Base-by-base conservation (phyloP, 2,329 filamentous ascomycete species). In the Tolypocladium paradoxum region DNA sequence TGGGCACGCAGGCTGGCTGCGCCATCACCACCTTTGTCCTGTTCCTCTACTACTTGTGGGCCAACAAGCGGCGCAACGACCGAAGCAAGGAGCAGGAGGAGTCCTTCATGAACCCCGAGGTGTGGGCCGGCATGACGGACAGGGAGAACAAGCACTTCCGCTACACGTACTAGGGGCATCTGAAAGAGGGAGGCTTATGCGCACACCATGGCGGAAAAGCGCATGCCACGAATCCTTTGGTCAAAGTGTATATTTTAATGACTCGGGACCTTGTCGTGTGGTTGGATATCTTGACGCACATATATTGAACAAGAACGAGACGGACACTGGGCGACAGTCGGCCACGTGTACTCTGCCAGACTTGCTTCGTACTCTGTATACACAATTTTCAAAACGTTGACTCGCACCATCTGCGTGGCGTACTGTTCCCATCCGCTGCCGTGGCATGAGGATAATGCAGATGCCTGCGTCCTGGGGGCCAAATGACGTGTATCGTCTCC, bases 101-200 rank as follows among this genome's bases (percentile, higher is more conserved):
- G 18, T 60, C 61, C 1, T 73, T 67, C 57, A 61, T 73, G 67
- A 63, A 64, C 9, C 70, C 67, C 2, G 70, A 75, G 54, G 67
- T 68, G 5, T 82, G 70, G 74, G 67, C 66, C 37, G 71, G 73
- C 27, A 64, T 78, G 68, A 83, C 79, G 7, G 81, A 83, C 55
- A 73, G 65, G 60, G 74, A 83, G 66, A 83, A 84, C 59, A 73
- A 72, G 60, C 72, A 70, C 22, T 83, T 83, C 62, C 71, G 77
- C 49, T 83, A 83, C 59, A 68, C 68, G 1, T 74, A 74, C 47
- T 74, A 65, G 9, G 12, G 12, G 27, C 22, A 43, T 24, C 18
- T 9, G 9, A 5, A 29, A 46, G 29, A 29, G 4, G 43, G 43
- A 29, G 16, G 18, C 20, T 31, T 12, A 16, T 46, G 7, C 43